A percentile compares a stretch with the other conserved stretches of the same genome.
Conservation (phyloP, 1,284 basidiomycete species). For the Trichosporon sp. region DNA sequence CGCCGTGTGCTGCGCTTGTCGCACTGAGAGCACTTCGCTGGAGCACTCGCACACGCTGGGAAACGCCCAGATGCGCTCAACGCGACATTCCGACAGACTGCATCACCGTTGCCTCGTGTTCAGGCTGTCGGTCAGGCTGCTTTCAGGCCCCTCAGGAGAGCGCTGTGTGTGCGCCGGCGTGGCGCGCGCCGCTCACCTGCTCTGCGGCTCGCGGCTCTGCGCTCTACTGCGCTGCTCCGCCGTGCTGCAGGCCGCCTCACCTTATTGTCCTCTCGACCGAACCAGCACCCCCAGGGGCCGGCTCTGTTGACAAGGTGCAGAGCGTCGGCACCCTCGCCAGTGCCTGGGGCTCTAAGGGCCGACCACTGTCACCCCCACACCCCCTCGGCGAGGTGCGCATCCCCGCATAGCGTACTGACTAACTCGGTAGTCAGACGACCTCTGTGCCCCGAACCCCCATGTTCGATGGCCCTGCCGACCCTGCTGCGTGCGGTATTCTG, state of each 20-base stretch:
- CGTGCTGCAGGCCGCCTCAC: background rate
- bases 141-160: background rate
- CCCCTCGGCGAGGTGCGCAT: too few relatives aligned
- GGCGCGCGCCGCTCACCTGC: background rate
- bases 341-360: background rate
- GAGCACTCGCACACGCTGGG: background rate
- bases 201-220: background rate
- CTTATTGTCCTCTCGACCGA: background rate
- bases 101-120: slow-evolving; percentile 1
- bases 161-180: background rate
- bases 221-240: too few relatives aligned
- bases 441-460: background rate
- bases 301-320: background rate
- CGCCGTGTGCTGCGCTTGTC: background rate
- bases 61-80: too few relatives aligned
- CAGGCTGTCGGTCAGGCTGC: background rate
- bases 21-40: background rate
- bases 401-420: background rate
- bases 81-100: background rate
- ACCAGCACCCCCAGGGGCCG: background rate
- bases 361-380: background rate
- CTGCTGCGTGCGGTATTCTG: background rate
- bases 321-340: background rate
- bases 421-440: background rate
- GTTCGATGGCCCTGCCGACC: background rate